A percentile compares a stretch with the other conserved stretches of the same genome.
These are phyloP conservation scores for Sphaerulina musiva DNA, from an alignment of 2,329 filamentous ascomycete species.

Conservation along the genomic window DNA sequence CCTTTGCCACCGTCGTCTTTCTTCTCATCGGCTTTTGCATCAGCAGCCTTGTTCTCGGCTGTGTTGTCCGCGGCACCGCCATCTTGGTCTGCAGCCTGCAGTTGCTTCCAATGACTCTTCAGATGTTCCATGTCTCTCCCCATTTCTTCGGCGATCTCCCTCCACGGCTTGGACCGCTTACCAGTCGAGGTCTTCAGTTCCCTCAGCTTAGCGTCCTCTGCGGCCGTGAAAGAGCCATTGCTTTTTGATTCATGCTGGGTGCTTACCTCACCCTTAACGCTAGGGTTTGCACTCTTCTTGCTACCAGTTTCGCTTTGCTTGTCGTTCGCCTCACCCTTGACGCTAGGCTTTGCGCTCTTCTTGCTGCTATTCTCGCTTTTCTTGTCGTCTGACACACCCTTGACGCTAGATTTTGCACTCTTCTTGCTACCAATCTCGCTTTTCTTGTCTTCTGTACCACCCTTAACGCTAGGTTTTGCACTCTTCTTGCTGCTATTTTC, in stretches of 20 bases:
- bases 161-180: conserved; percentile 12
- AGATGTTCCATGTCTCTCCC: background rate
- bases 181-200: conserved; percentile 11
- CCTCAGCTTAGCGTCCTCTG: conserved; percentile 38
- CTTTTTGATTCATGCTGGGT: conserved; percentile 2
- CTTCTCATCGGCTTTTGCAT: background rate
- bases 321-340: background rate
- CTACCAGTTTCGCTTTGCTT: conserved; percentile 2
- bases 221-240: conserved; percentile 26
- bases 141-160: conserved; percentile 14
- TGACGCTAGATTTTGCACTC: background rate
- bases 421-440: conserved; percentile 3
- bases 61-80: conserved; percentile 3
- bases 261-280: conserved; percentile 1
- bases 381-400: background rate
- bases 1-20: conserved; percentile 1
- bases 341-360: conserved; percentile 2
- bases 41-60: background rate
- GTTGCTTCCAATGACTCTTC: conserved; percentile 11
- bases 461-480: background rate
- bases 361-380: background rate
- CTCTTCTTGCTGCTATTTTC: background rate
- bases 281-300: background rate
- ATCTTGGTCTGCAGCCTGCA: conserved; percentile 10
- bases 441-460: background rate